Conservation (phyloP, 805 yeast genomes). For the Sungouiozyma ichnusensis region DNA sequence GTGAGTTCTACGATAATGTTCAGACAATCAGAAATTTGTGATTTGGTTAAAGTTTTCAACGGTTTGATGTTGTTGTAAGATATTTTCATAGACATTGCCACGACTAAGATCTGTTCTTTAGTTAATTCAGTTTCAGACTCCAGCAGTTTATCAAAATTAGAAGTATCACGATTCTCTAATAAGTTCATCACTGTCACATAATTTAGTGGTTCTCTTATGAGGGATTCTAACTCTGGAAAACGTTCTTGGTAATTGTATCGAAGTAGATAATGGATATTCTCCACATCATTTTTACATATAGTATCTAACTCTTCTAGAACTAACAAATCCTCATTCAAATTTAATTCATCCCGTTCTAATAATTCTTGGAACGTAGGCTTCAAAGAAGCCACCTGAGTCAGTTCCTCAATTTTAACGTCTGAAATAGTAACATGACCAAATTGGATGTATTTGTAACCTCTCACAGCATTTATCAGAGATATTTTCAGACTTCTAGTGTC, state of each 20-base stretch:
- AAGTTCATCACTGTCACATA: slow-evolving; percentile 40
- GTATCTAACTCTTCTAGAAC: slow-evolving; percentile 45
- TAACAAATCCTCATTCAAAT: slow-evolving; percentile 30
- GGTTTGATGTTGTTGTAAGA: slow-evolving; percentile 25
- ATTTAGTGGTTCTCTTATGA: slow-evolving; percentile 51
- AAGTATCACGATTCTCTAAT: slow-evolving; percentile 18
- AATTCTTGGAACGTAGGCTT: not conserved
- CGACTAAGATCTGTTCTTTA: slow-evolving; percentile 57
- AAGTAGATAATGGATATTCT: slow-evolving; percentile 38
- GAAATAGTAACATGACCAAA: not conserved
- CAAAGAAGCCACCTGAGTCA: not conserved
- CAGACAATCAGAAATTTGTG: slow-evolving; percentile 31
- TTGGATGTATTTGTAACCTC: not conserved
- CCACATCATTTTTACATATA: slow-evolving; percentile 46
- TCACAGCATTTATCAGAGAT: too few species aligned
- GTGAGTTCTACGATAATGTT: slow-evolving; percentile 38
- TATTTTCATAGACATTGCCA: slow-evolving; percentile 64
- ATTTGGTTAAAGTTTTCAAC: slow-evolving; percentile 28
- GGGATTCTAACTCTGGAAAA: slow-evolving; percentile 61
- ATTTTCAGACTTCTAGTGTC: not conserved
- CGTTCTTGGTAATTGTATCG: slow-evolving; percentile 44
- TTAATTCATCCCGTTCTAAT: not conserved
- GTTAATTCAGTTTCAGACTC: slow-evolving; percentile 32
- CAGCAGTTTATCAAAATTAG: slow-evolving; percentile 18
- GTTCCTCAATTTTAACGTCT: not conserved